A percentile compares a stretch with the other conserved stretches of the same genome.
phyloP scores from a whole-genome alignment of 495 filamentous ascomycete genomes.

The Pyrenopolyporus hunteri region DNA sequence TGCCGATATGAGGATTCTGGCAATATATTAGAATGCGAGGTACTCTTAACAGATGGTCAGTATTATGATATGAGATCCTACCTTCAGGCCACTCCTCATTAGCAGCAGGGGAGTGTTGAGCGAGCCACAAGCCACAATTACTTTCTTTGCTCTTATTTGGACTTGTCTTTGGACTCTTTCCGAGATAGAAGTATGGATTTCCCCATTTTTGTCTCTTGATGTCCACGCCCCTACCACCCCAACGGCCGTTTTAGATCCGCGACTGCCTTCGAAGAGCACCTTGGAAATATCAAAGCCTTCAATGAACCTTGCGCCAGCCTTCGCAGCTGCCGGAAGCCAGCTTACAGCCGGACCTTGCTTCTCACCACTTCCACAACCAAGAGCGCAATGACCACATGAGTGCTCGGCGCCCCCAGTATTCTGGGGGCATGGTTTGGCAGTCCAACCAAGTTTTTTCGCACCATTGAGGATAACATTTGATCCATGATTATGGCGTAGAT shows the following conservation, averaged over 20 bases:
- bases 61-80: conserved; percentile 30
- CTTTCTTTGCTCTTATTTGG: conserved; percentile 78
- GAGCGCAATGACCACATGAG: conserved; percentile 77
- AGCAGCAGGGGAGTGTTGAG: conserved; percentile 79
- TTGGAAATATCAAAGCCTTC: conserved; percentile 75
- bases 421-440: conserved; percentile 73
- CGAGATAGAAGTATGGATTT: conserved; percentile 55
- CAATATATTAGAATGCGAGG: conserved; percentile 16
- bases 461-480: conserved; percentile 77
- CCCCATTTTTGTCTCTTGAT: conserved; percentile 67
- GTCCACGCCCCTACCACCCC: conserved; percentile 78
- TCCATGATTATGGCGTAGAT: conserved; percentile 71
- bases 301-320: conserved; percentile 75
- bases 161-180: conserved; percentile 61
- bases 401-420: conserved; percentile 76
- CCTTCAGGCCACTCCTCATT: conserved; percentile 69
- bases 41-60: not conserved
- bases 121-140: conserved; percentile 76
- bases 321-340: conserved; percentile 79
- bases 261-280: conserved; percentile 67
- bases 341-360: conserved; percentile 80
- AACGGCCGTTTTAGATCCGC: conserved; percentile 62
- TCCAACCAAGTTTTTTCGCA: conserved; percentile 74
- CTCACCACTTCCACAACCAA: conserved; percentile 73
- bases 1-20: conserved; percentile 83